Percentiles rank a stretch among this genome's conserved stretches.
Evolutionary conservation across 305 asterid species (phyloP).

Genomic region (Fraxinus baroniana): DNA sequence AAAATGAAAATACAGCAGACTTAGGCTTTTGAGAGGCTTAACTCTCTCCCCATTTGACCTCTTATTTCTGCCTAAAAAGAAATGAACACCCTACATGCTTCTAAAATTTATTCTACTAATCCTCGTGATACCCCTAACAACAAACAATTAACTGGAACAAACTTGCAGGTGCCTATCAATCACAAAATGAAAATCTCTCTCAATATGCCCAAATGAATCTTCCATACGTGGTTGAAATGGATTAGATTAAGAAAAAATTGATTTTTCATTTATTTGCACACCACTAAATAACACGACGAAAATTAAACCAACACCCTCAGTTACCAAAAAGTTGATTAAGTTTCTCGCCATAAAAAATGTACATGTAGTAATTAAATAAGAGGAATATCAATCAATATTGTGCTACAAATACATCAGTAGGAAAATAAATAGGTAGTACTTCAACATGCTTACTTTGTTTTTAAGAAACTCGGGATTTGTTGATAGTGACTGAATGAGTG

Average conservation of each 20-base stretch:
- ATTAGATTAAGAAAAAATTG: neutral
- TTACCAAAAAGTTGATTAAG: neutral
- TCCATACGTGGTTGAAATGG: neutral
- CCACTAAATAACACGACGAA: neutral
- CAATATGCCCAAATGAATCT: neutral
- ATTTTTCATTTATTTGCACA: neutral
- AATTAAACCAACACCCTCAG: neutral
- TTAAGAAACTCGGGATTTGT: slow-evolving; percentile 90
- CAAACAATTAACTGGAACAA: neutral
- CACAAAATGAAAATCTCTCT: slow-evolving; percentile 5
- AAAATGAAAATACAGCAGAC: neutral
- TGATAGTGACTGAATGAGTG: slow-evolving; percentile 81
- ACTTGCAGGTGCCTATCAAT: neutral
- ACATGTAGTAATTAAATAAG: neutral
- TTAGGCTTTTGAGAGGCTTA: neutral
- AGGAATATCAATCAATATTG: neutral
- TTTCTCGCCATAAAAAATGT: neutral
- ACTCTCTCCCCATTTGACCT: neutral
- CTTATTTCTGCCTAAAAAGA: neutral
- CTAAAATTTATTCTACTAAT: neutral
- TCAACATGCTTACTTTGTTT: slow-evolving; percentile 56
- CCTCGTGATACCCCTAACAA: neutral
- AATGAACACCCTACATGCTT: neutral
- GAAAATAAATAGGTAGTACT: slow-evolving; percentile 12
- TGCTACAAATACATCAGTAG: neutral